Percentiles rank a stretch among this genome's conserved stretches.
Conservation (phyloP, 2,329 filamentous ascomycete species). For the Colletotrichum spinosum region DNA sequence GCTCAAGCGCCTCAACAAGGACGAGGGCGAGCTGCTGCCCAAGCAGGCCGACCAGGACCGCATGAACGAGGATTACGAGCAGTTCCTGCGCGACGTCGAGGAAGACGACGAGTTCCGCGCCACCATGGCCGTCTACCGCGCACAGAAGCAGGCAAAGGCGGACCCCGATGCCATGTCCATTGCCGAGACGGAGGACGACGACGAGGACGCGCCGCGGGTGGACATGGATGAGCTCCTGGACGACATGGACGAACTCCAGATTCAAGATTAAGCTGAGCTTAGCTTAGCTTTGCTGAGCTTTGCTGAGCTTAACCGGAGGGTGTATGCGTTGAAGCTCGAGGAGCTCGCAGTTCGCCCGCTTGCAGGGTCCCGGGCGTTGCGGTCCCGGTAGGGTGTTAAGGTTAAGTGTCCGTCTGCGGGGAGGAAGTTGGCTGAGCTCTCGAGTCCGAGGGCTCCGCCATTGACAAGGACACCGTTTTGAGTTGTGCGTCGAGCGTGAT, state of each 20-base stretch:
- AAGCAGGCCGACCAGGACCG: slow-evolving; percentile 89
- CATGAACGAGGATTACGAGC: slow-evolving; percentile 94
- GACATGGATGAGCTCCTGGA: slow-evolving; percentile 87
- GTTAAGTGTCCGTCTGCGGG: slow-evolving; percentile 30
- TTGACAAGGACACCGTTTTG: not conserved
- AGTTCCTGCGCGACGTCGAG: slow-evolving; percentile 97
- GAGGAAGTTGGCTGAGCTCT: slow-evolving; percentile 2
- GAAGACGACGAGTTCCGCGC: slow-evolving; percentile 90
- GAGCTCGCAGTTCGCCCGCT: not conserved
- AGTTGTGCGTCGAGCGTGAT: not conserved
- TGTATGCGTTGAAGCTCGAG: too few species aligned
- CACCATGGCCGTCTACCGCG: slow-evolving; percentile 89
- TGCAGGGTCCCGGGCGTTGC: slow-evolving; percentile 9
- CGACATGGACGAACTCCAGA: slow-evolving; percentile 89
- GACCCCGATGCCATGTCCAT: slow-evolving; percentile 76
- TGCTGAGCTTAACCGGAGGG: too few species aligned
- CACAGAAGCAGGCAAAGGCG: slow-evolving; percentile 58
- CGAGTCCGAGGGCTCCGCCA: too few species aligned
- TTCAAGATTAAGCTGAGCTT: slow-evolving; percentile 61
- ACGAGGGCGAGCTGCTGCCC: slow-evolving; percentile 87
- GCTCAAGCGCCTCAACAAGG: slow-evolving; percentile 91
- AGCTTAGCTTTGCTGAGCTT: not conserved
- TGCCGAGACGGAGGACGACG: slow-evolving; percentile 71
- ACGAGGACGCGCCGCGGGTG: slow-evolving; percentile 73
- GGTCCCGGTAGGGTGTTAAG: slow-evolving; percentile 15